Evolutionary conservation across 768 basidiomycete genomes (phyloP).

Genomic region (Rubroboletus pulcherrimus): DNA sequence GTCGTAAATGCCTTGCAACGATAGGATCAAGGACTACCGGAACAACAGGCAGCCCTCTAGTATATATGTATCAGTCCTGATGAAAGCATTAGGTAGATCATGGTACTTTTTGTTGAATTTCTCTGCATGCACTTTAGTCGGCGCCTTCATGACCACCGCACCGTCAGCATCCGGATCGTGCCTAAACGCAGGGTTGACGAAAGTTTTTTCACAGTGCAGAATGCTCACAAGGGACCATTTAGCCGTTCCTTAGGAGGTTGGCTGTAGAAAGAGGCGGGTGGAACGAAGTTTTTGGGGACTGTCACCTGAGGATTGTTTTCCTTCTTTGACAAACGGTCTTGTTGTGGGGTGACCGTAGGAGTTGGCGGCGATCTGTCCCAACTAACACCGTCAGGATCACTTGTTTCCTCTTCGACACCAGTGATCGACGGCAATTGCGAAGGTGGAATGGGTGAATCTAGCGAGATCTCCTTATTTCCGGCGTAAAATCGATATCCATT

Average conservation of each 20-base stretch:
- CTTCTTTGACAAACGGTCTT: slow-evolving; percentile 10
- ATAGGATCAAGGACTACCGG: slow-evolving; percentile 90
- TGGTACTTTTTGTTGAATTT: slow-evolving; percentile 67
- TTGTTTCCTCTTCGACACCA: slow-evolving; percentile 29
- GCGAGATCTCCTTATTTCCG: slow-evolving; percentile 58
- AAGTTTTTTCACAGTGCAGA: neutral
- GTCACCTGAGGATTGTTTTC: slow-evolving; percentile 19
- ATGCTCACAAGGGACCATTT: slow-evolving; percentile 22
- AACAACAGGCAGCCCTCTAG: slow-evolving; percentile 60
- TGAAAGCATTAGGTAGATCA: slow-evolving; percentile 3
- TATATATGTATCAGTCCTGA: slow-evolving; percentile 1
- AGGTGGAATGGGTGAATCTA: slow-evolving; percentile 48
- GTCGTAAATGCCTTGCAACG: slow-evolving; percentile 69
- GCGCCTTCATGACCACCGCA: slow-evolving; percentile 84
- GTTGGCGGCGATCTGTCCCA: slow-evolving; percentile 15
- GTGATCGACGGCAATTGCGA: slow-evolving; percentile 49
- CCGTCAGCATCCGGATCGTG: slow-evolving; percentile 74
- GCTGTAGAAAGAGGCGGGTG: slow-evolving; percentile 64
- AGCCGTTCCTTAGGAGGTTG: slow-evolving; percentile 30
- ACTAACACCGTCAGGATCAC: slow-evolving; percentile 19
- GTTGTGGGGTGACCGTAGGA: slow-evolving; percentile 4
- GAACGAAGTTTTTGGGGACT: slow-evolving; percentile 36
- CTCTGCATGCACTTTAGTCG: slow-evolving; percentile 61
- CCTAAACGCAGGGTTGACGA: slow-evolving; percentile 33
- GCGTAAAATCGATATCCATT: slow-evolving; percentile 42